Percentiles rank a stretch among this genome's conserved stretches.
Conservation (phyloP, 768 basidiomycete genomes). For the Infundibulicybe gibba region DNA sequence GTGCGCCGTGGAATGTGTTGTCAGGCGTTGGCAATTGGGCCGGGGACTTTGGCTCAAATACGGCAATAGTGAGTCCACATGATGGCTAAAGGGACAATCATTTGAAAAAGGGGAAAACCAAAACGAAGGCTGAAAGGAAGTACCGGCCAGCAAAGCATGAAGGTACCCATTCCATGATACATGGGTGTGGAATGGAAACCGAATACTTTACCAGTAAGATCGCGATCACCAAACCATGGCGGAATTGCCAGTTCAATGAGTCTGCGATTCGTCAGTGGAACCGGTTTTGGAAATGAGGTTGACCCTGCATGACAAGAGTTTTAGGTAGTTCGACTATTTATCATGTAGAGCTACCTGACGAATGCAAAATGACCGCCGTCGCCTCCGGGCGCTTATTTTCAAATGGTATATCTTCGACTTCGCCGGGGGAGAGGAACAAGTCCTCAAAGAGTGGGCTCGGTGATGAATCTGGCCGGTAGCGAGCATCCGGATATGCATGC, state of each 20-base stretch:
- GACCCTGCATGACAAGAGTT: slow-evolving; percentile 9
- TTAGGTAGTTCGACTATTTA: background rate
- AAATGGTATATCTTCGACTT: background rate
- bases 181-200: slow-evolving; percentile 24
- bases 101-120: slow-evolving; percentile 15
- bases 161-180: slow-evolving; percentile 26
- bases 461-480: slow-evolving; percentile 8
- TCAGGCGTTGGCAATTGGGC: slow-evolving; percentile 23
- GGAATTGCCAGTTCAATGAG: slow-evolving; percentile 8
- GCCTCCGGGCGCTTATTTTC: background rate
- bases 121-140: background rate
- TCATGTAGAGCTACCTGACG: background rate
- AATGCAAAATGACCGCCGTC: background rate
- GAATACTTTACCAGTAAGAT: slow-evolving; percentile 18
- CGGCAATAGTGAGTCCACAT: slow-evolving; percentile 19
- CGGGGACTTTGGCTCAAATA: slow-evolving; percentile 23
- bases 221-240: slow-evolving; percentile 18
- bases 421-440: slow-evolving; percentile 4
- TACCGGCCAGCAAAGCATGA: slow-evolving; percentile 14
- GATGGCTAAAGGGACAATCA: slow-evolving; percentile 11
- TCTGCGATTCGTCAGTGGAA: slow-evolving; percentile 9
- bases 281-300: slow-evolving; percentile 18
- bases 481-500: background rate
- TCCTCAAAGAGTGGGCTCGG: slow-evolving; percentile 13
- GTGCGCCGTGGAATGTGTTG: slow-evolving; percentile 19